Evolutionary conservation across 116 monocot species (phyloP).

Genomic region (Posidonia oceanica): DNA sequence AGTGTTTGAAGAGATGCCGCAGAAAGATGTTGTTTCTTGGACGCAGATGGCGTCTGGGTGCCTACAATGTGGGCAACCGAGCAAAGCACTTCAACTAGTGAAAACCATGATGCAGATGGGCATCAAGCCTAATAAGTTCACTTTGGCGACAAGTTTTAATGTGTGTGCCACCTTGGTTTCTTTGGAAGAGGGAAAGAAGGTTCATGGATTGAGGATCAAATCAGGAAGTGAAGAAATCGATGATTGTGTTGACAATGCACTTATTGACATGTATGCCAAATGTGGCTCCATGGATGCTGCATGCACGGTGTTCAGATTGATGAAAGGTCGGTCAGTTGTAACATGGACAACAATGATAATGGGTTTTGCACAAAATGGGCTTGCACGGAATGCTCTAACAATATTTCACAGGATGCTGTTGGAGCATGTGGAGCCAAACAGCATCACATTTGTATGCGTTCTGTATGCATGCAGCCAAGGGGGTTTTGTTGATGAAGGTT

Average conservation of each 20-base stretch:
- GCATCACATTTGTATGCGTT: slow-evolving; percentile 61
- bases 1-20: slow-evolving; percentile 42
- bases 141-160: slow-evolving; percentile 42
- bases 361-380: slow-evolving; percentile 67
- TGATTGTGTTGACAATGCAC: slow-evolving; percentile 65
- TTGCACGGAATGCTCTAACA: slow-evolving; percentile 27
- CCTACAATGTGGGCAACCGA: slow-evolving; percentile 40
- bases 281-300: slow-evolving; percentile 53
- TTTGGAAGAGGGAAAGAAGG: slow-evolving; percentile 54
- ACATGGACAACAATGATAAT: slow-evolving; percentile 84
- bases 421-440: slow-evolving; percentile 26
- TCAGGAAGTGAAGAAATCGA: slow-evolving; percentile 32
- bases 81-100: slow-evolving; percentile 29
- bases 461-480: slow-evolving; percentile 76
- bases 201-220: slow-evolving; percentile 51
- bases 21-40: slow-evolving; percentile 72
- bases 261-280: slow-evolving; percentile 79
- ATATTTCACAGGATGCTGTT: slow-evolving; percentile 44
- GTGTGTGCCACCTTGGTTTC: slow-evolving; percentile 43
- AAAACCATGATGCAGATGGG: slow-evolving; percentile 45
- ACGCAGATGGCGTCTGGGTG: slow-evolving; percentile 59
- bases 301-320: slow-evolving; percentile 25
- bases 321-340: slow-evolving; percentile 32
- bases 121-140: slow-evolving; percentile 58
- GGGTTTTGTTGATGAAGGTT: slow-evolving; percentile 54